Base-by-base conservation (phyloP, 768 basidiomycete species). In the Suillus lakei region DNA sequence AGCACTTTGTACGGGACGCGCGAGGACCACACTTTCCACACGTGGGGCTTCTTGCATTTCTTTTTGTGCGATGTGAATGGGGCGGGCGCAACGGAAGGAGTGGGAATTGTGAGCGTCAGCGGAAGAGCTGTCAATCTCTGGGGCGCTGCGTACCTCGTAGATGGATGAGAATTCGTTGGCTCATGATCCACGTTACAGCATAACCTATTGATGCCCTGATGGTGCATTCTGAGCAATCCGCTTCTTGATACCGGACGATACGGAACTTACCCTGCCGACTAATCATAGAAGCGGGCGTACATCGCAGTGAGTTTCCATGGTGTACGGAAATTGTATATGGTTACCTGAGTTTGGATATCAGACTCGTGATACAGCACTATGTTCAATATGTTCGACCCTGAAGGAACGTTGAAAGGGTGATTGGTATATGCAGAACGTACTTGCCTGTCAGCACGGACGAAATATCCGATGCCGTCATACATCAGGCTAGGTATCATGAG, bases 381-480 rank as follows among this genome's bases (percentile, higher is more conserved):
- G 69, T 88, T 88, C 68, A 86, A 75, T 39, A 82, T 69, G 69
- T 88, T 88, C 71, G 79, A 77, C 12, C 76, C 86, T 87, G 55
- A 3, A 21, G 18, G 16, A 8, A 43, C 34, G 7, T 36, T 38
- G 23, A 38, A 30, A 44, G 16, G 51, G 58, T 18, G 63, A 36
- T 38, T 18, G 44, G 38, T 32, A 12, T 12, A 28, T 39, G 28
- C 21, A 21, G 18, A 61, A 23, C 8, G 23, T 44, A 41, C 72
- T 26, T 68, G 85, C 86, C 79, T 30, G 88, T 87, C 53, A 91
- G 75, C 4, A 79, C 79, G 32, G 32, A 88, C 68, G 64, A 90
- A 86, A 71, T 89, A 91, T 28, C 85, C 83, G 28, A 91, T 75
- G 30, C 90, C 90, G 67, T 91, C 88, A 63, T 86, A 87, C 4